These are phyloP conservation scores for Clavispora fructus DNA, from an alignment of 805 yeast species.

Conservation along the genomic window DNA sequence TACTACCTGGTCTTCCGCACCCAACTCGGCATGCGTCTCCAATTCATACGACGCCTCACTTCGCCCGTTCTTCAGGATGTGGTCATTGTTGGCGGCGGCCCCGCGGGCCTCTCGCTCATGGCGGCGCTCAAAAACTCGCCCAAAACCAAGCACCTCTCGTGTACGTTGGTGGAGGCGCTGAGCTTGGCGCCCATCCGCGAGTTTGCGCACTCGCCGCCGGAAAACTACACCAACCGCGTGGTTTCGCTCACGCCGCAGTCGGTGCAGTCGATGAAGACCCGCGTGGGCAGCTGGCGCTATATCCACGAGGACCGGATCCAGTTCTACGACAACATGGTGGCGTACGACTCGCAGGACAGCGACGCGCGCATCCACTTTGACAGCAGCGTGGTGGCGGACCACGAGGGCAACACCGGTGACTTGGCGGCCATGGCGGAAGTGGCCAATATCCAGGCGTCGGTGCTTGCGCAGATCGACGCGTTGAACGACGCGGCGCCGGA, in stretches of 20 bases:
- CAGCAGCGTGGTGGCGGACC: conserved; percentile 38
- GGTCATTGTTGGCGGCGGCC: conserved; percentile 93
- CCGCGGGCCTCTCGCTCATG: conserved; percentile 87
- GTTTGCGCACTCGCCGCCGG: conserved; percentile 43
- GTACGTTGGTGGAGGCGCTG: conserved; percentile 72
- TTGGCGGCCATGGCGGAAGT: conserved; percentile 86
- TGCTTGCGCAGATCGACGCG: conserved; percentile 45
- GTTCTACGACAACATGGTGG: conserved; percentile 74
- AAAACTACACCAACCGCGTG: conserved; percentile 68
- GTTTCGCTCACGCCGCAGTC: conserved; percentile 83
- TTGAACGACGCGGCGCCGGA: conserved; percentile 16
- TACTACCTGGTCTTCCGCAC: no score
- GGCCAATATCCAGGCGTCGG: conserved; percentile 72
- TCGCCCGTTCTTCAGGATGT: conserved; percentile 46
- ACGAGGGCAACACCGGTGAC: conserved; percentile 16
- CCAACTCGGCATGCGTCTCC: neutral
- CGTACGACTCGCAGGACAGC: conserved; percentile 73
- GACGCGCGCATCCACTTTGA: conserved; percentile 71
- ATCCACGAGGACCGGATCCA: conserved; percentile 68
- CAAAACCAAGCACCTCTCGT: conserved; percentile 50
- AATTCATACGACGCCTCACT: neutral
- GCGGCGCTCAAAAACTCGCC: conserved; percentile 73
- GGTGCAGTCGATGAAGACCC: conserved; percentile 50
- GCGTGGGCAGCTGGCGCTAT: conserved; percentile 73
- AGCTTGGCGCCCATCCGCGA: conserved; percentile 47